These are phyloP conservation scores for Dictyophora rubrovolvata DNA, from an alignment of 768 basidiomycete species.

Conservation along the genomic window DNA sequence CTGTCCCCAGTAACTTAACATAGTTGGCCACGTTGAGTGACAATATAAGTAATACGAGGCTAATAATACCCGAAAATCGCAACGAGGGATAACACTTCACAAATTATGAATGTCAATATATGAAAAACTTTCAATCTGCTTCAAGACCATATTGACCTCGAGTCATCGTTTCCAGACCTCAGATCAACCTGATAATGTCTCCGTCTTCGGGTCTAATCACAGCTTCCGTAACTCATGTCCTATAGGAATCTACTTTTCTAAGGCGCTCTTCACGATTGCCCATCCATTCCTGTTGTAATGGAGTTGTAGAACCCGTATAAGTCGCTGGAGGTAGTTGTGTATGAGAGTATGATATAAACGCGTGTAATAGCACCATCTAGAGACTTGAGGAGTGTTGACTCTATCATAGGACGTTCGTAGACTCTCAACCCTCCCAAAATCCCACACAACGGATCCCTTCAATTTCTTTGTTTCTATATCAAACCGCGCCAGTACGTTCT, in stretches of 20 bases:
- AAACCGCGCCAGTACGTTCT: constrained; percentile 49
- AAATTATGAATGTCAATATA: too few relatives aligned
- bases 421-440: constrained; percentile 49
- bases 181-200: constrained; percentile 40
- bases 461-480: constrained; percentile 37
- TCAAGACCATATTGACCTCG: too few relatives aligned
- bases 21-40: too few relatives aligned
- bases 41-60: too few relatives aligned
- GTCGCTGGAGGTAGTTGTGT: constrained; percentile 50
- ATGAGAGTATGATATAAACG: constrained; percentile 50
- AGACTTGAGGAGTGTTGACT: constrained; percentile 24
- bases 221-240: constrained; percentile 37
- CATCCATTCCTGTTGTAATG: constrained; percentile 49
- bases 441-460: constrained; percentile 45
- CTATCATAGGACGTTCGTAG: constrained; percentile 38
- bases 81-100: too few relatives aligned
- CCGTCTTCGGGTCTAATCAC: constrained; percentile 41
- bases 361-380: constrained; percentile 24
- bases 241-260: constrained; percentile 33
- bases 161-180: too few relatives aligned
- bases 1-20: too few relatives aligned
- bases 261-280: constrained; percentile 36
- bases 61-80: too few relatives aligned
- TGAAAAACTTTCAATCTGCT: too few relatives aligned
- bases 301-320: constrained; percentile 45